Percentiles rank a stretch among this genome's conserved stretches.
phyloP scores from a whole-genome alignment of 148 eudicot genomes.

The Rhododendron mucronatum region DNA sequence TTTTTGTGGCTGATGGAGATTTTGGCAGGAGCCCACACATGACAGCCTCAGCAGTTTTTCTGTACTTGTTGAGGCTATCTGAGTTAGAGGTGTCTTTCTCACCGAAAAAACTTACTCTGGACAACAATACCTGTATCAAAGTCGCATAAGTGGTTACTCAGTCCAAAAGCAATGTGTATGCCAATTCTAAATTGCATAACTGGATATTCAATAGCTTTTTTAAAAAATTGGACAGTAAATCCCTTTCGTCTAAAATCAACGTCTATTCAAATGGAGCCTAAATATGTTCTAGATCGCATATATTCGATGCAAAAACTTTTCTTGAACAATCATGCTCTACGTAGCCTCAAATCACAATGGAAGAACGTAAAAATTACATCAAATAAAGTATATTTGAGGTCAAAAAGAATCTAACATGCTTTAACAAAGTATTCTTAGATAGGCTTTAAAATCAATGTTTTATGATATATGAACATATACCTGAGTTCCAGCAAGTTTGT shows the following conservation, averaged over 20 bases:
- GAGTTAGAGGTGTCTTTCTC: slow-evolving; percentile 46
- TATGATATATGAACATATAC: slow-evolving; percentile 19
- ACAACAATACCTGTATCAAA: slow-evolving; percentile 56
- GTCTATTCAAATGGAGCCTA: neutral
- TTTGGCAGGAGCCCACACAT: slow-evolving; percentile 79
- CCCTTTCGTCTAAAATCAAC: neutral
- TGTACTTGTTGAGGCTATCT: slow-evolving; percentile 42
- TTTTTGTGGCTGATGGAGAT: slow-evolving; percentile 69
- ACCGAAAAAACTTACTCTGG: slow-evolving; percentile 66
- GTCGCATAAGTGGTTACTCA: neutral
- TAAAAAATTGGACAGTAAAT: neutral
- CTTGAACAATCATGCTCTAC: neutral
- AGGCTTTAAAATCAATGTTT: neutral
- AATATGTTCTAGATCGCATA: neutral
- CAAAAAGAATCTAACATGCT: no score
- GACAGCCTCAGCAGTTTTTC: slow-evolving; percentile 73
- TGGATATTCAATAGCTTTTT: neutral
- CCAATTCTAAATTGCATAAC: neutral
- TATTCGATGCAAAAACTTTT: neutral
- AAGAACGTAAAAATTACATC: neutral
- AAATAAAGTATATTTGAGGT: no score
- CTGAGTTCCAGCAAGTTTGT: slow-evolving; percentile 89
- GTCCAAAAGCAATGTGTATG: neutral
- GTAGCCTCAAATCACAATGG: neutral
- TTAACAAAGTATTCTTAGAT: neutral